Conservation (phyloP, 306 rosid genomes). For the Rosa lucieae region DNA sequence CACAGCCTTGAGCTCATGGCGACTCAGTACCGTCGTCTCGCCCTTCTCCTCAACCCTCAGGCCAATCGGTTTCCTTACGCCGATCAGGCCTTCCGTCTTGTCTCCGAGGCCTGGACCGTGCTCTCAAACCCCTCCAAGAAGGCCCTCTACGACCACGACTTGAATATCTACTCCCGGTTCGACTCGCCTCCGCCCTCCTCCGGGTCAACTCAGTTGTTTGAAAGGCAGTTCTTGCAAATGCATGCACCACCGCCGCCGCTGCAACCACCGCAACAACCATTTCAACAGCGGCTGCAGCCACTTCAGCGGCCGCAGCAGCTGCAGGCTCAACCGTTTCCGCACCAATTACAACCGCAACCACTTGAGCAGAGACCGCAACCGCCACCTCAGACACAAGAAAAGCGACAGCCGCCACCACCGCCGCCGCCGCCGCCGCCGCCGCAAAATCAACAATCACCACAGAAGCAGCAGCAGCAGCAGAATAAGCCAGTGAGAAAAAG, state of each 20-base stretch:
- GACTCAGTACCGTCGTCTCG: constrained; percentile 70
- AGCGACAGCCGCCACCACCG: no score
- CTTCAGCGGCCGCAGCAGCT: constrained; percentile 1
- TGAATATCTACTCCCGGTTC: constrained; percentile 38
- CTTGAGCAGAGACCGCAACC: not conserved
- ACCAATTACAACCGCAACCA: not conserved
- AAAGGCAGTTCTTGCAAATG: constrained; percentile 26
- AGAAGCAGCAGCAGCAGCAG: constrained; percentile 4
- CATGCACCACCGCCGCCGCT: constrained; percentile 9
- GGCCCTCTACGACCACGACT: constrained; percentile 57
- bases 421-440: no score
- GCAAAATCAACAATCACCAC: not conserved
- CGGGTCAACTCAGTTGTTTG: constrained; percentile 27
- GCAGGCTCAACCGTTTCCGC: no score
- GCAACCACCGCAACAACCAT: not conserved
- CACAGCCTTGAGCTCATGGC: constrained; percentile 71
- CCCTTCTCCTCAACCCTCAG: constrained; percentile 62
- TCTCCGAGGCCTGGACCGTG: constrained; percentile 79
- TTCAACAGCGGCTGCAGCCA: constrained; percentile 5
- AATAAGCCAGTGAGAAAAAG: constrained; percentile 26
- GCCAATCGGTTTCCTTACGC: constrained; percentile 57
- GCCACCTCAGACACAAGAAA: no score
- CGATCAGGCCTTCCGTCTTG: constrained; percentile 62
- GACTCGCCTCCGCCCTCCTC: constrained; percentile 20
- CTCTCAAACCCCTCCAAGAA: constrained; percentile 63